Percentiles rank a stretch among this genome's conserved stretches.
These are phyloP conservation scores for Malassezia caprae DNA, from an alignment of 1,284 basidiomycete genomes.

Conservation along the genomic window DNA sequence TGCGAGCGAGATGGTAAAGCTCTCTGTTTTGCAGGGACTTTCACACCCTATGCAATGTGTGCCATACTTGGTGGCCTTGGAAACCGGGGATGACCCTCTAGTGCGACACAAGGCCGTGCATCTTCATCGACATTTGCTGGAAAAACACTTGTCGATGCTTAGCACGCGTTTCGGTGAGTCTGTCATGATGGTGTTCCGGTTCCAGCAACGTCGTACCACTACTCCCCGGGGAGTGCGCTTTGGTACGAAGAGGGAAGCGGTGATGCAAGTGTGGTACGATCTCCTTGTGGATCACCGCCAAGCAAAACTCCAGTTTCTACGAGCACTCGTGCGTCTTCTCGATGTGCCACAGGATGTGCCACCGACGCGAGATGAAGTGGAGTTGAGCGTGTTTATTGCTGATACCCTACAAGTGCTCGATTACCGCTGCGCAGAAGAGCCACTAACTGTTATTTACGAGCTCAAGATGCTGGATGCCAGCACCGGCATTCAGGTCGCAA, in stretches of 20 bases:
- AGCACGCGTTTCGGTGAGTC: conserved; percentile 73
- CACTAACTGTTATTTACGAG: conserved; percentile 69
- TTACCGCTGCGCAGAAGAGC: conserved; percentile 89
- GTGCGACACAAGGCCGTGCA: conserved; percentile 67
- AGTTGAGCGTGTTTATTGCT: conserved; percentile 78
- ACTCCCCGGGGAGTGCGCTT: conserved; percentile 1
- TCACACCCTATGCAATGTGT: conserved; percentile 89
- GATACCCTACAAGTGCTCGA: conserved; percentile 86
- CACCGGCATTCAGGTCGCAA: conserved; percentile 63
- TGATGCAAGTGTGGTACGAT: conserved; percentile 80
- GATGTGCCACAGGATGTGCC: conserved; percentile 56
- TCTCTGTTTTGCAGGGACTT: conserved; percentile 86
- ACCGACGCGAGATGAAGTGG: conserved; percentile 36
- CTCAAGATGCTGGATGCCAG: conserved; percentile 73
- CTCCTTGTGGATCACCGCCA: conserved; percentile 79
- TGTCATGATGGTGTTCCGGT: conserved; percentile 68
- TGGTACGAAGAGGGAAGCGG: conserved; percentile 56
- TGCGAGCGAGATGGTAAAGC: conserved; percentile 79
- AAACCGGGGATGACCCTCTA: conserved; percentile 62
- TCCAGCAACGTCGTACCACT: conserved; percentile 53
- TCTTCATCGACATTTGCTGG: conserved; percentile 70
- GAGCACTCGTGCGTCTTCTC: conserved; percentile 67
- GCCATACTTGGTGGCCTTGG: conserved; percentile 81
- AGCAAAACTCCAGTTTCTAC: conserved; percentile 73
- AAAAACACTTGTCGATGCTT: conserved; percentile 78